Evolutionary conservation across 371 early-diverging fungal species (phyloP), one percentile per base, ranked within the genome.

Genomic region (Mucor irregularis): DNA sequence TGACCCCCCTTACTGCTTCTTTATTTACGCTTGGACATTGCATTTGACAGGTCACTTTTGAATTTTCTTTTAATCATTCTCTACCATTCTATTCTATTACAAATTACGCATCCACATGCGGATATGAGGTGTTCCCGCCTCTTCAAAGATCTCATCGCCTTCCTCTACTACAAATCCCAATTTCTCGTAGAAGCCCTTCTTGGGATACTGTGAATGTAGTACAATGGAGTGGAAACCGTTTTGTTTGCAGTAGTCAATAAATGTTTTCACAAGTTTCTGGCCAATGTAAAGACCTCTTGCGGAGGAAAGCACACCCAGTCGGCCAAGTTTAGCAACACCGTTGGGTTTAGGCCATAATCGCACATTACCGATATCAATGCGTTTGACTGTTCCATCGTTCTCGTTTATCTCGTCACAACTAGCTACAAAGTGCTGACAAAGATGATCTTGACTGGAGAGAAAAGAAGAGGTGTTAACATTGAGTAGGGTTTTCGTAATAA

Each of bases 111-210:
- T 61, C 66, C 64, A 71, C 75, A 78, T 75, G 9, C 69, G 61
- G 16, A 73, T 38, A 61, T 78, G 79, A 26, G 74, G 71, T 5
- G 73, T 72, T 5, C 74, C 73, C 43, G 68, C 71, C 28, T 74
- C 77, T 4, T 62, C 28, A 49, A 75, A 80, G 0, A 66, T 58
- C 5, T 63, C 62, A 31, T 73, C 76, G 2, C 62, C 68, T 29
- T 66, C 38, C 33, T 71, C 74, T 4, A 70, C 56, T 5, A 39
- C 42, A 46, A 77, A 80, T 1, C 81, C 81, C 4, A 65, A 22
- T 26, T 69, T 73, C 44, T 71, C 64, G 45, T 80, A 80, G 42
- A 80, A 80, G 8, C 51, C 65, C n/a, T 64, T 72, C 30, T 70
- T 69, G 47, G 70, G 74, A 37, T 57, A 28, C 47, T 80, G 81